A percentile compares a stretch with the other conserved stretches of the same genome.
These are phyloP conservation scores for Murraya paniculata DNA, from an alignment of 345 rosid species.

Conservation along the genomic window DNA sequence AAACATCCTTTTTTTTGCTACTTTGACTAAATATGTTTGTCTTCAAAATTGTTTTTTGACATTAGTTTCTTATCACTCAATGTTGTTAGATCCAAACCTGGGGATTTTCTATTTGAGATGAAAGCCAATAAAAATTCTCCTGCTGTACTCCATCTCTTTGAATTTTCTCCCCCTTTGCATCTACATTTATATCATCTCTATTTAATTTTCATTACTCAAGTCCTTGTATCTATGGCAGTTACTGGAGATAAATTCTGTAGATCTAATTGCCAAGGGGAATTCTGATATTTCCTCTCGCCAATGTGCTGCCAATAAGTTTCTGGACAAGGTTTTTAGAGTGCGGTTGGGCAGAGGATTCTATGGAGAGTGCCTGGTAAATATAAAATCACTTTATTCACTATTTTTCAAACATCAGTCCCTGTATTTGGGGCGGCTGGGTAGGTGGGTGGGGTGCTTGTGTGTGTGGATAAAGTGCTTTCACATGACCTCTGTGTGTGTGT, in stretches of 20 bases:
- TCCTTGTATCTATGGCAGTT: conserved; percentile 43
- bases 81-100: not conserved
- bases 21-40: not conserved
- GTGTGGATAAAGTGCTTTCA: not conserved
- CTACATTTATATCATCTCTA: conserved; percentile 3
- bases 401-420: not conserved
- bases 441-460: no score
- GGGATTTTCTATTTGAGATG: not conserved
- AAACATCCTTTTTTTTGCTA: not conserved
- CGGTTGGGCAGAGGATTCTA: conserved; percentile 81
- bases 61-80: not conserved
- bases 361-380: conserved; percentile 88
- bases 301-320: conserved; percentile 54
- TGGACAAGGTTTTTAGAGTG: conserved; percentile 59
- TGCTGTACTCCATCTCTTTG: not conserved
- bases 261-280: conserved; percentile 56
- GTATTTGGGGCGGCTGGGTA: no score
- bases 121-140: not conserved
- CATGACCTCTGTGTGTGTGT: not conserved
- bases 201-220: conserved; percentile 6
- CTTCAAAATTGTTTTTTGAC: not conserved
- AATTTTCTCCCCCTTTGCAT: not conserved
- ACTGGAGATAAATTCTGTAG: conserved; percentile 46
- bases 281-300: conserved; percentile 40
- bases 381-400: not conserved